Conservation (phyloP, 1,139 yeast genomes). For the Casaregolazyma lundiana region DNA sequence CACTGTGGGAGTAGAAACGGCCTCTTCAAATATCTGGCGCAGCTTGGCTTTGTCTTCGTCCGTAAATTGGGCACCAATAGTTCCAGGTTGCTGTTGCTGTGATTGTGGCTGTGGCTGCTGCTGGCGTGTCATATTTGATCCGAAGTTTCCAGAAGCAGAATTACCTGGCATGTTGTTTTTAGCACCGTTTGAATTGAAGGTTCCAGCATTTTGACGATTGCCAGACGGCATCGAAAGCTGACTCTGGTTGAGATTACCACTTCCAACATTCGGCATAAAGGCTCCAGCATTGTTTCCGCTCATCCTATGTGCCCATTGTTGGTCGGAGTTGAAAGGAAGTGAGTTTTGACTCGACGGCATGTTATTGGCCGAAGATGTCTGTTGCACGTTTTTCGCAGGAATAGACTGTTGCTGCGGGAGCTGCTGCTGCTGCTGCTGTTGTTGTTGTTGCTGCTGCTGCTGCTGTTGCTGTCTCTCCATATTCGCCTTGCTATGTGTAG, state of each 20-base stretch:
- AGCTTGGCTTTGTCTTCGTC: conserved; percentile 52
- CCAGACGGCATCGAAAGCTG: not conserved
- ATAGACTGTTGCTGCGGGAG: conserved; percentile 25
- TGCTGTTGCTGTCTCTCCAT: conserved; percentile 28
- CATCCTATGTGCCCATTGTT: not conserved
- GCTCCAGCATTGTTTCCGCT: not conserved
- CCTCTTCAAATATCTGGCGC: conserved; percentile 63
- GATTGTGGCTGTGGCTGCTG: conserved; percentile 14
- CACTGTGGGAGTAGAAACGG: conserved; percentile 59
- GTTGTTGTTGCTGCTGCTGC: conserved; percentile 20
- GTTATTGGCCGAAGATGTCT: not conserved
- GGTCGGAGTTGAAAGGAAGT: not conserved
- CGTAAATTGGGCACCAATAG: conserved; percentile 25
- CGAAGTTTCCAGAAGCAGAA: too few species aligned
- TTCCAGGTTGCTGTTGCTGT: conserved; percentile 14
- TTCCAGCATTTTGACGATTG: not conserved
- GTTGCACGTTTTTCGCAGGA: not conserved
- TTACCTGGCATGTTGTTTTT: conserved; percentile 4
- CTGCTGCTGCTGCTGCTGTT: conserved; percentile 22
- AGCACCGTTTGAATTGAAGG: conserved; percentile 2
- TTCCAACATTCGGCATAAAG: not conserved
- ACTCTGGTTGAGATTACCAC: not conserved
- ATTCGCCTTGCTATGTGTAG: conserved; percentile 24
- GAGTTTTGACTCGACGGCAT: not conserved
- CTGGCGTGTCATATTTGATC: too few species aligned